A percentile compares a stretch with the other conserved stretches of the same genome.
Evolutionary conservation across 345 rosid species (phyloP).

Genomic region (Punica granatum): DNA sequence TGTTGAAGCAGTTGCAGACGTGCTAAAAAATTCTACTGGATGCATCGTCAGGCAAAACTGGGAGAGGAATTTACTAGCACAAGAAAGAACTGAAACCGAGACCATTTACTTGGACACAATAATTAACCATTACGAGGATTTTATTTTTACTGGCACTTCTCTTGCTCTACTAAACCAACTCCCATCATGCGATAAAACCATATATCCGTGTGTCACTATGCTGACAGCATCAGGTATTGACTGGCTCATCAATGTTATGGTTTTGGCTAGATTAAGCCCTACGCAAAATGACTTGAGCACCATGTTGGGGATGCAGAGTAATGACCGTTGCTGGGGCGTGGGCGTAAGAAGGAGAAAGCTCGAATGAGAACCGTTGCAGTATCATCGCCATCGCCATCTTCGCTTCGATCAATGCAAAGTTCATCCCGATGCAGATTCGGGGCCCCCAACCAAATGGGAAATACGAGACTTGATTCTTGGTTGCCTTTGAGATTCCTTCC

Average conservation of each 20-base stretch:
- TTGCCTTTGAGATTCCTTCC: slow-evolving; percentile 51
- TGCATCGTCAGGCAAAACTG: too few species aligned
- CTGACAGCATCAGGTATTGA: too few species aligned
- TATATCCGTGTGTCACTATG: too few species aligned
- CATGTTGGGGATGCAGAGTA: slow-evolving; percentile 40
- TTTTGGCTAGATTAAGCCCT: slow-evolving; percentile 7
- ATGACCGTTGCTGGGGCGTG: slow-evolving; percentile 38
- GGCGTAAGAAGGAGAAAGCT: too few species aligned
- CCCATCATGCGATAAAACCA: background rate
- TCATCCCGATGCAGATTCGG: slow-evolving; percentile 60
- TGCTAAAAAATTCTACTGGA: too few species aligned
- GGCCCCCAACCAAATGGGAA: slow-evolving; percentile 62
- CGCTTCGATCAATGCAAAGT: slow-evolving; percentile 43
- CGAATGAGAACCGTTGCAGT: too few species aligned
- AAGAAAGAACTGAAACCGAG: too few species aligned
- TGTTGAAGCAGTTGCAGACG: too few species aligned
- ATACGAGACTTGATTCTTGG: slow-evolving; percentile 32
- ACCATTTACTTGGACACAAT: background rate
- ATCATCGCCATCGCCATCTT: too few species aligned
- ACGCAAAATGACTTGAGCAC: too few species aligned
- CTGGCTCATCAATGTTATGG: background rate
- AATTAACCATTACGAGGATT: background rate
- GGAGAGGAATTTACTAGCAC: too few species aligned
- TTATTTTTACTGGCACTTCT: background rate
- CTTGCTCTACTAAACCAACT: background rate